Percentiles rank a stretch among this genome's conserved stretches.
Evolutionary conservation across 2,329 filamentous ascomycete genomes (phyloP).

Genomic region (Geosmithia flava): DNA sequence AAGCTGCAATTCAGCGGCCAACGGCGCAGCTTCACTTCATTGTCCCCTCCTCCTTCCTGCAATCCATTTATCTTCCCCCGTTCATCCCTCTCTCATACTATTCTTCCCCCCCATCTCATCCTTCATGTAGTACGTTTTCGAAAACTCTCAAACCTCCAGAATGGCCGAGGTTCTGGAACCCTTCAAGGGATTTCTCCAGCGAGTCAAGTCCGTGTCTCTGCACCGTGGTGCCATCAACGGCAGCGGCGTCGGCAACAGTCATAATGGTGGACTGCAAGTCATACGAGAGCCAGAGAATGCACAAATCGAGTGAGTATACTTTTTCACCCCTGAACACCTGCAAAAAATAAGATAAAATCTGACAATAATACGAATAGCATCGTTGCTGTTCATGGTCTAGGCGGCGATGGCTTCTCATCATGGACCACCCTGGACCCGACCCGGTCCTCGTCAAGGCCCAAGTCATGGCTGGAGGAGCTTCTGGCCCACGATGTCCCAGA

Average conservation of each 20-base stretch:
- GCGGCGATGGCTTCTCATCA: slow-evolving; percentile 11
- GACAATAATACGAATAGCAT: slow-evolving; percentile 8
- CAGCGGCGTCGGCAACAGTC: background rate
- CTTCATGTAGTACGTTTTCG: no score
- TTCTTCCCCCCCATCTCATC: no score
- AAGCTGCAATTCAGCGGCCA: no score
- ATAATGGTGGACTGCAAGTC: slow-evolving; percentile 7
- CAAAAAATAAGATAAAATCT: background rate
- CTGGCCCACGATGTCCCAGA: slow-evolving; percentile 10
- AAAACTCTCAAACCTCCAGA: no score
- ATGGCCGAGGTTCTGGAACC: slow-evolving; percentile 11
- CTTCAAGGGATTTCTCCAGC: slow-evolving; percentile 10
- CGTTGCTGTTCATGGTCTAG: slow-evolving; percentile 13
- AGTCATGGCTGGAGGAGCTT: slow-evolving; percentile 12
- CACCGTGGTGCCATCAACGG: slow-evolving; percentile 3
- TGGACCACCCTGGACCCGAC: slow-evolving; percentile 10
- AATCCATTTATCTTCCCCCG: no score
- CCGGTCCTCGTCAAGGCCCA: slow-evolving; percentile 4
- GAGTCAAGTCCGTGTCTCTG: slow-evolving; percentile 9
- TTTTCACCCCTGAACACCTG: background rate
- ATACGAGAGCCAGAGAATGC: slow-evolving; percentile 10
- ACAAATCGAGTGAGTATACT: slow-evolving; percentile 10
- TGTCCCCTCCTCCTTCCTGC: no score
- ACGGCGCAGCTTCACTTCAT: no score
- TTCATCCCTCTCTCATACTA: no score